A percentile compares a stretch with the other conserved stretches of the same genome.
phyloP scores from a whole-genome alignment of 2,329 filamentous ascomycete genomes.

The Chrysoporthe deuterocubensis region DNA sequence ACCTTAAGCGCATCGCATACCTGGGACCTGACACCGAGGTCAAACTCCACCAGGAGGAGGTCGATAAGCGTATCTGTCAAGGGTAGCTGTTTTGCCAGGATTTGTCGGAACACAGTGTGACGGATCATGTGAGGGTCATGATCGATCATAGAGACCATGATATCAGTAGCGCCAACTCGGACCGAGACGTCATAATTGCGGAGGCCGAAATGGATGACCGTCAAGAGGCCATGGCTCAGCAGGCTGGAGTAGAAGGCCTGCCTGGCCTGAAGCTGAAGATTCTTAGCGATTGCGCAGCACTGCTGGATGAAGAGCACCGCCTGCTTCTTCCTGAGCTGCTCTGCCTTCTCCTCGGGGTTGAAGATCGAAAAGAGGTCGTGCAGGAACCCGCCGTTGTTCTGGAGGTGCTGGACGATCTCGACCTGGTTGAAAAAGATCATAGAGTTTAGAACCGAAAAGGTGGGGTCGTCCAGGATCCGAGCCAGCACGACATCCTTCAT shows the following conservation, averaged over 20 bases:
- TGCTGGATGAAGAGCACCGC: constrained; percentile 96
- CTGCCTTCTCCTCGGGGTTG: constrained; percentile 55
- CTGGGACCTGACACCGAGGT: constrained; percentile 93
- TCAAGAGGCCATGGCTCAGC: constrained; percentile 81
- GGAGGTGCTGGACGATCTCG: constrained; percentile 95
- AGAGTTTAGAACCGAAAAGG: constrained; percentile 95
- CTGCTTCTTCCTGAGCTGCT: constrained; percentile 81
- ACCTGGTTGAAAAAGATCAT: constrained; percentile 99
- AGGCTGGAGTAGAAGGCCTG: constrained; percentile 89
- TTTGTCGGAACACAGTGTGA: constrained; percentile 87
- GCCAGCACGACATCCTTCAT: constrained; percentile 98
- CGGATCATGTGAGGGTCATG: constrained; percentile 95
- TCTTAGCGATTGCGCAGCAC: constrained; percentile 93
- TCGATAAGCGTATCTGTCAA: constrained; percentile 93
- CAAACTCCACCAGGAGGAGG: constrained; percentile 85
- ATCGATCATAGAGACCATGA: constrained; percentile 91
- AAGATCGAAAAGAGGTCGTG: constrained; percentile 90
- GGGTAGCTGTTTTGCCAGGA: constrained; percentile 82
- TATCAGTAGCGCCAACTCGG: constrained; percentile 89
- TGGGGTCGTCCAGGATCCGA: constrained; percentile 94
- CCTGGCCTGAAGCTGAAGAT: constrained; percentile 81
- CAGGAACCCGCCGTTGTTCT: constrained; percentile 77
- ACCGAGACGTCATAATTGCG: constrained; percentile 83
- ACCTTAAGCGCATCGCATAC: constrained; percentile 95
- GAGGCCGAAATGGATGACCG: constrained; percentile 89